Evolutionary conservation across 108 stramenopile genomes (phyloP), one percentile per base, ranked within the genome.

Genomic region (Cyclotella sp.): DNA sequence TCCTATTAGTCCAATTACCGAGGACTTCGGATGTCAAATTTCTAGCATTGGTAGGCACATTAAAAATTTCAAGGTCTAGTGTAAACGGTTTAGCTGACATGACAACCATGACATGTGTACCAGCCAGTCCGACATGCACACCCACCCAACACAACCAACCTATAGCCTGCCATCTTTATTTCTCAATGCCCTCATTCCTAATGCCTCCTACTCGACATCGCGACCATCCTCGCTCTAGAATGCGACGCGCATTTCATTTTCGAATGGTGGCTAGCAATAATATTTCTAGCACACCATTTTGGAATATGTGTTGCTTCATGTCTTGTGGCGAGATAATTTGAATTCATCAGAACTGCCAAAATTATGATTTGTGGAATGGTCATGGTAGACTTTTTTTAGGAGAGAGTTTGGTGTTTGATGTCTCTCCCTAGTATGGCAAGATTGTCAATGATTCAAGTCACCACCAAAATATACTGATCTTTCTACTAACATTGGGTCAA

Each of bases 191-290:
- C 62, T 70, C 45, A 22, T 83, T 0, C 47, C 72, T 42, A 73
- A 77, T 28, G 55, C 76, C 0, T 49, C 70, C 53, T 77, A 70
- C 53, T 46, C 82, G 21, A 73, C 28, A 69, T 83, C 0, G 76
- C 82, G 0, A 76, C 82, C 14, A 73, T 83, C 19, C 28, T 83
- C 9, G 76, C 82, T 2, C 72, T 83, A 42, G 82, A 83, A 43
- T 60, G 67, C 15, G 61, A 72, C 22, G 64, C 55, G 8, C 45
- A 68, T 42, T 13, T 46, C 19, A 77, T 73, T 27, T 13, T 29
- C 7, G 76, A 77, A 19, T 26, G 40, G 43, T 83, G 51, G 15
- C 53, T 83, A 26, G 72, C 75, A 8, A 24, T 83, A 12, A 64
- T 83, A 21, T 83, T 83, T 44, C n/a, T 83, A 24, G 71, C 65